Base-by-base conservation (phyloP, 768 basidiomycete species). In the Tylopilus intermedius region DNA sequence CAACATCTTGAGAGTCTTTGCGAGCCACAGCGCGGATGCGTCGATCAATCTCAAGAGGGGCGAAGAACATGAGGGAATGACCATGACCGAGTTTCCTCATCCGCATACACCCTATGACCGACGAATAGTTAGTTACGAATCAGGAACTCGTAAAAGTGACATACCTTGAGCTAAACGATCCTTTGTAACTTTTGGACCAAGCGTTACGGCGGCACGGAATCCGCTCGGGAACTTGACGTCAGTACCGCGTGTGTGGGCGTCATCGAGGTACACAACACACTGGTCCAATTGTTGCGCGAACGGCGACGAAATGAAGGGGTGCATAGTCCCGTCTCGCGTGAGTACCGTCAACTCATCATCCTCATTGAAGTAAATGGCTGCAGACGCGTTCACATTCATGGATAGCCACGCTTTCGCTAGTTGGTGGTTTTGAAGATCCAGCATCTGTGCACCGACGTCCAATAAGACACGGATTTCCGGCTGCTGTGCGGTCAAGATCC, bases 361-460 rank as follows among this genome's bases (percentile, higher is more conserved):
- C 8, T 57, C 46, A 42, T 75, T 63, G 60, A 70, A 72, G 50
- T 70, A 81, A 5, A 82, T 66, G 0, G 73, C 76, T 0, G 71
- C 71, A 13, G 52, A 48, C 4, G 54, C 41, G 13, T 47, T 43
- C 2, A 46, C 18, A 11, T 45, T 62, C 40, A 55, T 51, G n/a
- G 37, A 32, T 5, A 82, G 62, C 81, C 80, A 82, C 1, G 56
- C 33, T 18, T 45, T 30, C 5, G 70, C 76, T 4, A 82, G 45
- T 22, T 76, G 64, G 2, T 56, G 22, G 53, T 79, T 82, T 27
- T 68, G 61, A 48, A 79, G 64, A 38, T 82, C 79, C 11, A 82
- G 66, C 65, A 82, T 77, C 55, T 81, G 80, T 0, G 80, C 80
- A 5, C 80, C 81, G 10, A 81, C 79, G 48, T 81, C 80, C 10